A percentile compares a stretch with the other conserved stretches of the same genome.
Conservation (phyloP, 805 yeast species). For the Zygoascus biomembranicola region DNA sequence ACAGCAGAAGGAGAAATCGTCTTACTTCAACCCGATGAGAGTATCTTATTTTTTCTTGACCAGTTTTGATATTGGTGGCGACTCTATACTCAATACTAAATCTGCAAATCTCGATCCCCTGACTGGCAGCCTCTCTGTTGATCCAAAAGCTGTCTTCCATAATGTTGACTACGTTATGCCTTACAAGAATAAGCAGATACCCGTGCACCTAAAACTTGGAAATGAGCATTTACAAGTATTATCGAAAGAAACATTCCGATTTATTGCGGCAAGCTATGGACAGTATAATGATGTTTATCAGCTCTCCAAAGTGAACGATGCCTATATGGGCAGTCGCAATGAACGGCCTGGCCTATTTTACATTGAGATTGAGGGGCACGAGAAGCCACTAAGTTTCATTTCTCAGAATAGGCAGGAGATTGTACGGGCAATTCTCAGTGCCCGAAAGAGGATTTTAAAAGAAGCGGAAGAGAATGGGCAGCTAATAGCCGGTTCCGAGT, state of each 20-base stretch:
- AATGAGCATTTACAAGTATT: constrained; percentile 53
- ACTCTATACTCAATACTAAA: constrained; percentile 24
- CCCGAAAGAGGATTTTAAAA: constrained; percentile 8
- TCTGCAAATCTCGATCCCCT: constrained; percentile 36
- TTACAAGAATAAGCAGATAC: constrained; percentile 38
- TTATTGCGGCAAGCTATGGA: constrained; percentile 13
- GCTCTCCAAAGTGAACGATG: constrained; percentile 34
- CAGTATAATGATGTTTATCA: constrained; percentile 31
- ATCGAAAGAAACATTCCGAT: constrained; percentile 12
- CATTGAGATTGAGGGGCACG: constrained; percentile 22
- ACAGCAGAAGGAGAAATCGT: constrained; percentile 13
- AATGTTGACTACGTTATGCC: constrained; percentile 5
- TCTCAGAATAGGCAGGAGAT: constrained; percentile 15
- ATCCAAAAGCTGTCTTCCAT: constrained; percentile 10
- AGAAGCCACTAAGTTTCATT: constrained; percentile 4
- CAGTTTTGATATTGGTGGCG: constrained; percentile 37
- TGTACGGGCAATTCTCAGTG: constrained; percentile 16
- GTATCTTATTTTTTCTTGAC: constrained; percentile 36
- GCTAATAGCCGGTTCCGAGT: background rate
- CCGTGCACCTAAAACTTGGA: constrained; percentile 62
- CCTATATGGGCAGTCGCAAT: constrained; percentile 21
- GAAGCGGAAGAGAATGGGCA: constrained; percentile 1
- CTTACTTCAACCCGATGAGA: constrained; percentile 20
- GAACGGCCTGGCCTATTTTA: constrained; percentile 39
- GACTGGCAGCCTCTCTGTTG: constrained; percentile 32